These are phyloP conservation scores for Talaromyces atroroseus DNA, from an alignment of 2,329 filamentous ascomycete genomes.

Conservation along the genomic window DNA sequence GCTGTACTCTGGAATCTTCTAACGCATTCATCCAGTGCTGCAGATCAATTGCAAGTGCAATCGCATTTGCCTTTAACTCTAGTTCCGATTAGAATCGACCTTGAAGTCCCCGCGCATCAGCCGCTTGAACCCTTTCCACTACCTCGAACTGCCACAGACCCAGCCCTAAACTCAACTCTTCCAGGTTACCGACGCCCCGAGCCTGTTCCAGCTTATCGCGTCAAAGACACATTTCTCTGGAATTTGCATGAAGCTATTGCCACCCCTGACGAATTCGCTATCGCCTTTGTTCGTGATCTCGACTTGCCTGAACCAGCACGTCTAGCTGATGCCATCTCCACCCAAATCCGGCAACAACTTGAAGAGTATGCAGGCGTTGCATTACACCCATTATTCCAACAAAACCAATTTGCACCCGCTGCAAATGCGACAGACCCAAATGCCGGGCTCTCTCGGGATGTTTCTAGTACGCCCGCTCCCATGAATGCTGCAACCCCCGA, in stretches of 20 bases:
- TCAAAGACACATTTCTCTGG: slow-evolving; percentile 96
- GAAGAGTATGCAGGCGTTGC: slow-evolving; percentile 96
- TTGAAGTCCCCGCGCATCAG: slow-evolving; percentile 73
- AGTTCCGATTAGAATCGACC: slow-evolving; percentile 92
- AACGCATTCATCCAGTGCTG: slow-evolving; percentile 32
- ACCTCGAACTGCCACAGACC: slow-evolving; percentile 38
- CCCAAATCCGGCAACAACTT: slow-evolving; percentile 87
- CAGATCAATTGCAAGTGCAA: slow-evolving; percentile 58
- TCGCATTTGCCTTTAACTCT: slow-evolving; percentile 79
- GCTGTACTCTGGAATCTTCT: not conserved
- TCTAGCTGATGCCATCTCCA: slow-evolving; percentile 76
- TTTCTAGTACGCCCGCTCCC: slow-evolving; percentile 50
- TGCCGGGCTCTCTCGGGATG: slow-evolving; percentile 45
- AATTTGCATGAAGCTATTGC: slow-evolving; percentile 92
- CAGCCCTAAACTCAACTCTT: slow-evolving; percentile 56
- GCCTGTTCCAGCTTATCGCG: slow-evolving; percentile 72
- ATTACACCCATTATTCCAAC: slow-evolving; percentile 83
- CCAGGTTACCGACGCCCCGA: slow-evolving; percentile 78
- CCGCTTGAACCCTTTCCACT: slow-evolving; percentile 44
- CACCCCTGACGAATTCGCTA: slow-evolving; percentile 94
- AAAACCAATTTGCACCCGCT: slow-evolving; percentile 24
- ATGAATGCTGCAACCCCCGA: slow-evolving; percentile 57
- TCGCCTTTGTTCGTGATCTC: slow-evolving; percentile 81
- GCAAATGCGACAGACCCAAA: slow-evolving; percentile 18
- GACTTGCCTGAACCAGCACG: slow-evolving; percentile 72